A percentile compares a stretch with the other conserved stretches of the same genome.
These are phyloP conservation scores for Ramaria sp. DNA, from an alignment of 768 basidiomycete species.

Conservation along the genomic window DNA sequence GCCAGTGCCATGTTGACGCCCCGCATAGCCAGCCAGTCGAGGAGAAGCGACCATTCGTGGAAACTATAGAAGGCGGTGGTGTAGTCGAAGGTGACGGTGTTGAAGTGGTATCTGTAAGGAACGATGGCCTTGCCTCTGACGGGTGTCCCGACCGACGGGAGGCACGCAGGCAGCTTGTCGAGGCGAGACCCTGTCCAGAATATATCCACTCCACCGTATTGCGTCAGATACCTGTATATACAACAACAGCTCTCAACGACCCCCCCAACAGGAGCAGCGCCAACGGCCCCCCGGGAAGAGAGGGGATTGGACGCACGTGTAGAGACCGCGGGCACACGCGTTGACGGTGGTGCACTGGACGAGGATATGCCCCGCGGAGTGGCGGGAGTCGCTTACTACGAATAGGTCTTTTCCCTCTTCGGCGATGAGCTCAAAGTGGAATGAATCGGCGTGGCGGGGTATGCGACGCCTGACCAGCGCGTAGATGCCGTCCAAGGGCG, in stretches of 20 bases:
- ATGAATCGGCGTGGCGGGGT: conserved; percentile 22
- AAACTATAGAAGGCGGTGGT: conserved; percentile 30
- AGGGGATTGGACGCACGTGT: conserved; percentile 29
- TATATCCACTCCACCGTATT: conserved; percentile 29
- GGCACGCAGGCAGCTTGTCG: conserved; percentile 17
- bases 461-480: conserved; percentile 25
- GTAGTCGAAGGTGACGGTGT: conserved; percentile 32
- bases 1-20: conserved; percentile 32
- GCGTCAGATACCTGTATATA: conserved; percentile 6
- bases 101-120: conserved; percentile 30
- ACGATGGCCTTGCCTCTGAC: conserved; percentile 25
- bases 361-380: conserved; percentile 15
- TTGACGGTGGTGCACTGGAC: conserved; percentile 26
- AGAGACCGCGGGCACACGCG: conserved; percentile 28
- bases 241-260: no score
- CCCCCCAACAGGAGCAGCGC: no score
- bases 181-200: conserved; percentile 35
- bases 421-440: conserved; percentile 21
- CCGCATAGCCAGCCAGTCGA: conserved; percentile 31
- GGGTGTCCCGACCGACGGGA: conserved; percentile 22
- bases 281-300: no score
- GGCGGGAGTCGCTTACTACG: conserved; percentile 20
- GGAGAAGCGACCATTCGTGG: conserved; percentile 27
- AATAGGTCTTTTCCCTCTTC: conserved; percentile 22
- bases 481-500: conserved; percentile 21